Conservation (phyloP, 345 rosid species). For the Corchorus olitorius region DNA sequence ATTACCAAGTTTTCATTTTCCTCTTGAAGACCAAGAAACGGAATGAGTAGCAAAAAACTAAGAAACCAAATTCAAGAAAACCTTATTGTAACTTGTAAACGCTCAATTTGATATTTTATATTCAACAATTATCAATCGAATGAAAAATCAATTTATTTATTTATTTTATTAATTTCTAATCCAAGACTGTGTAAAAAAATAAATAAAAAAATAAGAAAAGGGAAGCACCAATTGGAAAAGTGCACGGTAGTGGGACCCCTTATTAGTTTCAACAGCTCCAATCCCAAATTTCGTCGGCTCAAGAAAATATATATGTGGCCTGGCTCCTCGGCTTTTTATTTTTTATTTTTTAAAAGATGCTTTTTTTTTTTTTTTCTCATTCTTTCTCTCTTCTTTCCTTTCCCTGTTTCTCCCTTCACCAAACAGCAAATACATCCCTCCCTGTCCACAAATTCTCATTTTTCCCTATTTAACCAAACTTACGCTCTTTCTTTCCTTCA, state of each 20-base stretch:
- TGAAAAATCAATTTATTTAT: no score
- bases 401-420: neutral
- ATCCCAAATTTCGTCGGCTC: slow-evolving; percentile 1
- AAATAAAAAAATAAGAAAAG: neutral
- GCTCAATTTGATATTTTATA: no score
- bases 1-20: no score
- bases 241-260: slow-evolving; percentile 3
- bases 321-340: slow-evolving; percentile 7
- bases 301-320: neutral
- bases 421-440: neutral
- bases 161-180: no score
- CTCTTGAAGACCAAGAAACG: no score
- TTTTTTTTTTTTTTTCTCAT: neutral
- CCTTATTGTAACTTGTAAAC: no score
- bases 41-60: no score
- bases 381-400: neutral
- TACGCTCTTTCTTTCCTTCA: neutral
- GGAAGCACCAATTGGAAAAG: neutral
- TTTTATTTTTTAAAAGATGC: neutral
- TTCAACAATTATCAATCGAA: no score
- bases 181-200: neutral
- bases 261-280: neutral
- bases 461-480: neutral
- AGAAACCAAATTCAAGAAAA: no score
- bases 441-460: slow-evolving; percentile 1